Base-by-base conservation (phyloP, 805 yeast genomes). In the Cyberlindnera suaveolens region DNA sequence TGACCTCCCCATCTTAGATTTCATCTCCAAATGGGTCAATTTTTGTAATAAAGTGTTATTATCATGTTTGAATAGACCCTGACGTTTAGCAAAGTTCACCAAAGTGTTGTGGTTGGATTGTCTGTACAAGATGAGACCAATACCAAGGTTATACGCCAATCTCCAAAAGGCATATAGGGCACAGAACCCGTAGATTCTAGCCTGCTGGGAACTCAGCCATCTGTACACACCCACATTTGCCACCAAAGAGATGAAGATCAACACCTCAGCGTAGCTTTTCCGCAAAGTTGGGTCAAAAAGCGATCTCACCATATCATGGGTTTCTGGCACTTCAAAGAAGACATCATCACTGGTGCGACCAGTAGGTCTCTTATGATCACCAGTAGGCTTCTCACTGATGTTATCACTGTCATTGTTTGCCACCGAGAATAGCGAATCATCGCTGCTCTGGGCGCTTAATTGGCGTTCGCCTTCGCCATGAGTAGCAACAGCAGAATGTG, bases 241-340 rank as follows among this genome's bases (percentile, higher is more conserved):
- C 4, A 62, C 33, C 35, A 80, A 58, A 1, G 74, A 57, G 2
- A 68, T 40, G 18, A 83, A 70, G 45, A 85, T 85, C 32, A 74
- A 51, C n/a, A 72, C 49, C 57, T 86, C 96, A 38, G 80, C 71
- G 40, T 75, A 62, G 0, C 90, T 80, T 57, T 86, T 87, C 41
- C 74, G 71, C 41, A 85, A 62, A 1, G 82, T 74, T 3, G 95
- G 93, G 64, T 86, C 91, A 53, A 86, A 80, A 39, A 87, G 65
- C 1, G 91, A 81, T 48, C 87, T 72, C 30, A 86, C 83, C 93
- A 86, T 85, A 58, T 86, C 95, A 54, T 82, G 83, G 27, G 95
- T 86, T 51, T 75, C 54, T 11, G 72, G 72, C 1, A 68, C 69
- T 5, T 49, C 41, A 39, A 68, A 68, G 3, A 50, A 49, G 3